Evolutionary conservation across 106 monocot species (phyloP).

Genomic region (Dendrobium huoshanense): DNA sequence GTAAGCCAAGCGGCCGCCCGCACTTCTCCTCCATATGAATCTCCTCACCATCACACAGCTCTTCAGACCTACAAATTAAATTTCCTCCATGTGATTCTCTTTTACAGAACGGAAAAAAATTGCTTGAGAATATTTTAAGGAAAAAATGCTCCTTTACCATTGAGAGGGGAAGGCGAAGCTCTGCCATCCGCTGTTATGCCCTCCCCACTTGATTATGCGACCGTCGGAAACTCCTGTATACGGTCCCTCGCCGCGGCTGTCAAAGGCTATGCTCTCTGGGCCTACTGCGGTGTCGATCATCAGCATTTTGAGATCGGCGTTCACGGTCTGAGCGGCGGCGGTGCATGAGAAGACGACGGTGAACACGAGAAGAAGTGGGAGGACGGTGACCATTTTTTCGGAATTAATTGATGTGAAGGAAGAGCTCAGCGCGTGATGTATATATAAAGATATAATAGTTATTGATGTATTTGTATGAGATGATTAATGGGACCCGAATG

Average conservation of each 20-base stretch:
- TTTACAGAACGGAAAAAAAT: no score
- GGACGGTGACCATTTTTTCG: background rate
- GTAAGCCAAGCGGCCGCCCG: constrained; percentile 43
- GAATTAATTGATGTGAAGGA: background rate
- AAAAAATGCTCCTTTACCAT: background rate
- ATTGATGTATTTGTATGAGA: no score
- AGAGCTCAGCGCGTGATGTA: background rate
- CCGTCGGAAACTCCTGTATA: constrained; percentile 58
- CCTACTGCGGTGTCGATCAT: constrained; percentile 10
- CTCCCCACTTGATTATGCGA: constrained; percentile 38
- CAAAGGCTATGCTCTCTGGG: constrained; percentile 60
- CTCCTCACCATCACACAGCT: background rate
- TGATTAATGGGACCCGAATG: no score
- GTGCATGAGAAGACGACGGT: background rate
- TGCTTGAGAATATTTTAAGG: no score
- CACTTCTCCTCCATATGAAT: constrained; percentile 24
- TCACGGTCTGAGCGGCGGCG: background rate
- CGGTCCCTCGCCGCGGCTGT: constrained; percentile 35
- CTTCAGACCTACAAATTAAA: background rate
- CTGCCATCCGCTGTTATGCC: constrained; percentile 9
- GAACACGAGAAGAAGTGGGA: background rate
- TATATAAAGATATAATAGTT: no score
- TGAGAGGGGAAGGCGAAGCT: constrained; percentile 6
- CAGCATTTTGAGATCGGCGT: background rate
- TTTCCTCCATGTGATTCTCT: no score